A percentile compares a stretch with the other conserved stretches of the same genome.
Evolutionary conservation across 371 early-diverging fungal species (phyloP).

Genomic region (Blakeslea trispora): DNA sequence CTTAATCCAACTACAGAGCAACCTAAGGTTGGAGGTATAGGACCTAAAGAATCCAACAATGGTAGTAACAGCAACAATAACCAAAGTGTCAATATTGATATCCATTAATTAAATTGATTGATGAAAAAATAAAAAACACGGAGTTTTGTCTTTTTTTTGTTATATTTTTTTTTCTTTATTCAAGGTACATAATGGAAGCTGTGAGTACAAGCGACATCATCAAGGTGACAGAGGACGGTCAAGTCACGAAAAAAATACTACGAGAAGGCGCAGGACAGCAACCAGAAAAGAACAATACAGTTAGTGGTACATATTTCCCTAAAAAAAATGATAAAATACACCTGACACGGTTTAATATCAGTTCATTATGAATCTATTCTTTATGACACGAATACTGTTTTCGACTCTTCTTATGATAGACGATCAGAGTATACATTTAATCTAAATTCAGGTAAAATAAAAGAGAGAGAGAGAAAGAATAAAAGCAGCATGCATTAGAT

Average conservation of each 20-base stretch:
- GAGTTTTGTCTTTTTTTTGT: not conserved
- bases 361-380: constrained; percentile 43
- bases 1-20: no score
- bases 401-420: constrained; percentile 43
- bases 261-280: constrained; percentile 24
- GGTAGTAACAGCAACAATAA: not conserved
- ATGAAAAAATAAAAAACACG: no score
- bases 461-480: no score
- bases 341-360: constrained; percentile 10
- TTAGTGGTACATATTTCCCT: constrained; percentile 22
- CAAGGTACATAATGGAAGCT: not conserved
- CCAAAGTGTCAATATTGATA: not conserved
- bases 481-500: no score
- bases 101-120: no score
- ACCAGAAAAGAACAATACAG: constrained; percentile 25
- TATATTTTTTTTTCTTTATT: constrained; percentile 3
- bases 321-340: not conserved
- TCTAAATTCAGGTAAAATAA: constrained; percentile 11
- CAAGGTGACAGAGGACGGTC: constrained; percentile 35
- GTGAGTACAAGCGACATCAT: constrained; percentile 4
- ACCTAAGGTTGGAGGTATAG: no score
- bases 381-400: constrained; percentile 19
- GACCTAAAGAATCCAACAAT: no score
- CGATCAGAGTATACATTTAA: constrained; percentile 20
- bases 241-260: constrained; percentile 42